Evolutionary conservation across 1,284 basidiomycete species (phyloP), one percentile per base, ranked within the genome.

Genomic region (Ustilago bromivora): DNA sequence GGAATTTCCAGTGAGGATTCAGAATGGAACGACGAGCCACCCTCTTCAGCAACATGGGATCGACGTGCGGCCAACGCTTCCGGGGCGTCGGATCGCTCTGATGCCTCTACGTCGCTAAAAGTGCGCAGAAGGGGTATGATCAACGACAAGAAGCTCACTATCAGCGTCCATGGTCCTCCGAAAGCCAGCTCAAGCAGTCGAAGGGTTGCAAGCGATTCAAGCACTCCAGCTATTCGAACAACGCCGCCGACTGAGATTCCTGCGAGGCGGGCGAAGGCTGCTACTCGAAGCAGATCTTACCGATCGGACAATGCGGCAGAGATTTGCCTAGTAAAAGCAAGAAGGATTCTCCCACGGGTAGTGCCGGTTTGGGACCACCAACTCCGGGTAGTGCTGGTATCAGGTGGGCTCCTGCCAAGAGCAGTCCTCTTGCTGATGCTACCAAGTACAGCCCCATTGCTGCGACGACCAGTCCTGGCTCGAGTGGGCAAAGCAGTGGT

Each of bases 91-190:
- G 53, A 54, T 19, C 53, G 35, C 4, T 53, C 53, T 13, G 46
- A 43, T 0, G 23, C 43, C 32, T 59, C 57, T 2, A 71, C 68
- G 3, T 64, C 70, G 4, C 70, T 71, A 43, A 71, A 66, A 53
- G 49, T 66, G n/a, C 70, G 70, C 17, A 52, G 70, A 35, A 46
- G 64, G 4, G 70, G 70, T 10, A 40, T 63, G 57, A 53, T 61
- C 13, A 66, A 63, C 40, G 70, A 66, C 40, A 66, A 62, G 62
- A 71, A 66, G 53, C 64, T 71, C 52, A 71, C 69, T 43, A 66
- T 71, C 63, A 55, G 49, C 51, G 34, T 53, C 35, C 8, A 28
- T 7, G 41, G 40, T 41, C 40, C 68, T 8, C 31, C 54, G 15
- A 52, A 56, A 2, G 10, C 51, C 2, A 34, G 32, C 13, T 57